These are phyloP conservation scores for Neltuma alba DNA, from an alignment of 306 rosid genomes.

Conservation along the genomic window DNA sequence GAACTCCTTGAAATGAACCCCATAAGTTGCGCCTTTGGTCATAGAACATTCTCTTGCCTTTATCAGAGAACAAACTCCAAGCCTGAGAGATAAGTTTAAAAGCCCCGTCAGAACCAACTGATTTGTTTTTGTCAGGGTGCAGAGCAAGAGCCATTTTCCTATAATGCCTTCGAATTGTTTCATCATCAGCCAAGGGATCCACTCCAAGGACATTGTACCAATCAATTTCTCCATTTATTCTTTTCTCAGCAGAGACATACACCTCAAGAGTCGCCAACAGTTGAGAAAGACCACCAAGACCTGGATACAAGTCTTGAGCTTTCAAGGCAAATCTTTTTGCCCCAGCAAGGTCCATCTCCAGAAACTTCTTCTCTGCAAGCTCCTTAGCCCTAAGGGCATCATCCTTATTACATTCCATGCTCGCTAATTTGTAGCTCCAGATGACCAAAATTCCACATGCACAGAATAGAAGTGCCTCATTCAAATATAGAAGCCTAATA, in stretches of 20 bases:
- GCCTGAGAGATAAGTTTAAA: conserved; percentile 72
- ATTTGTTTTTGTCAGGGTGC: conserved; percentile 85
- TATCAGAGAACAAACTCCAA: conserved; percentile 66
- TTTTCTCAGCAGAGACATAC: conserved; percentile 62
- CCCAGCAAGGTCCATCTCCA: conserved; percentile 43
- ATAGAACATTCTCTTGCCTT: conserved; percentile 44
- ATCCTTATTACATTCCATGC: conserved; percentile 68
- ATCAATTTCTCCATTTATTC: conserved; percentile 53
- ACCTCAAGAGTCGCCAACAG: conserved; percentile 67
- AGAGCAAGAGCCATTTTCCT: conserved; percentile 59
- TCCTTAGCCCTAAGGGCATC: conserved; percentile 60
- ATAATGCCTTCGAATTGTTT: conserved; percentile 60
- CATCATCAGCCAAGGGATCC: conserved; percentile 58
- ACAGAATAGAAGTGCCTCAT: conserved; percentile 33
- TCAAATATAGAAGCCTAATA: conserved; percentile 34
- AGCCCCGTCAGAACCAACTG: conserved; percentile 81
- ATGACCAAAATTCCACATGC: conserved; percentile 21
- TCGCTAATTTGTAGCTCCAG: conserved; percentile 36
- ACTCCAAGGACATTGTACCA: conserved; percentile 81
- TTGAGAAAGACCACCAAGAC: conserved; percentile 64
- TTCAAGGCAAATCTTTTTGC: conserved; percentile 67
- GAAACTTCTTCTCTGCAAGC: conserved; percentile 69
- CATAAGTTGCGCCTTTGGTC: conserved; percentile 45
- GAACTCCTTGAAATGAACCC: conserved; percentile 15
- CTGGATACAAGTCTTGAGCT: conserved; percentile 65